Evolutionary conservation across 805 yeast genomes (phyloP).

Genomic region (Tetrapisispora fleetii): DNA sequence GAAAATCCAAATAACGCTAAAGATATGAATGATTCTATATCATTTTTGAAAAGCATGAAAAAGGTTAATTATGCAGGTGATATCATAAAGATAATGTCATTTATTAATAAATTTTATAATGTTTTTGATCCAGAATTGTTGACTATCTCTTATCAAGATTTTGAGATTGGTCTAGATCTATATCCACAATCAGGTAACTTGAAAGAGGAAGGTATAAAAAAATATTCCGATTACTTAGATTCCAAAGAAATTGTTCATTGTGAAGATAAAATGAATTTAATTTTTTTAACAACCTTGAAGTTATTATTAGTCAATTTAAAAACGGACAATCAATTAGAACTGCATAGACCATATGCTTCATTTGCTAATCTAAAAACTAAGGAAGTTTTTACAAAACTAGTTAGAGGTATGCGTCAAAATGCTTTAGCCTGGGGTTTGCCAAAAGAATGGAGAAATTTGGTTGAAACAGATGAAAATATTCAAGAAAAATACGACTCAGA

Average conservation of each 20-base stretch:
- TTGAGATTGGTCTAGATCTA: conserved; percentile 24
- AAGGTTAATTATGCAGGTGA: conserved; percentile 22
- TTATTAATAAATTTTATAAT: conserved; percentile 21
- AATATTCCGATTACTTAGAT: conserved; percentile 9
- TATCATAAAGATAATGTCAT: conserved; percentile 23
- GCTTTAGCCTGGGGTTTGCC: conserved; percentile 25
- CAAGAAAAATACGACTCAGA: neutral
- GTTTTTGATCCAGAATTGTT: conserved; percentile 17
- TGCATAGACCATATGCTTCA: conserved; percentile 9
- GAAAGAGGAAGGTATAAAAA: neutral
- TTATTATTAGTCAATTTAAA: conserved; percentile 14
- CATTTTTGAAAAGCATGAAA: conserved; percentile 13
- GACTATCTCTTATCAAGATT: conserved; percentile 24
- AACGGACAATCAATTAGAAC: conserved; percentile 6
- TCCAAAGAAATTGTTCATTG: conserved; percentile 13
- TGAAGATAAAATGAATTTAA: conserved; percentile 22
- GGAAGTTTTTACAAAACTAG: conserved; percentile 16
- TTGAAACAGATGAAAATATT: neutral
- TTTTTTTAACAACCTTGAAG: conserved; percentile 19
- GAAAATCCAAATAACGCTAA: neutral
- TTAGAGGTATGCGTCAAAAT: conserved; percentile 14
- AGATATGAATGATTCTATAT: conserved; percentile 4
- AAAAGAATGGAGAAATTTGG: conserved; percentile 18
- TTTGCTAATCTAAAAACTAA: conserved; percentile 6
- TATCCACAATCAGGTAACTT: conserved; percentile 6